Evolutionary conservation across 2,329 filamentous ascomycete genomes (phyloP).

Genomic region (Epichloe gansuensis): DNA sequence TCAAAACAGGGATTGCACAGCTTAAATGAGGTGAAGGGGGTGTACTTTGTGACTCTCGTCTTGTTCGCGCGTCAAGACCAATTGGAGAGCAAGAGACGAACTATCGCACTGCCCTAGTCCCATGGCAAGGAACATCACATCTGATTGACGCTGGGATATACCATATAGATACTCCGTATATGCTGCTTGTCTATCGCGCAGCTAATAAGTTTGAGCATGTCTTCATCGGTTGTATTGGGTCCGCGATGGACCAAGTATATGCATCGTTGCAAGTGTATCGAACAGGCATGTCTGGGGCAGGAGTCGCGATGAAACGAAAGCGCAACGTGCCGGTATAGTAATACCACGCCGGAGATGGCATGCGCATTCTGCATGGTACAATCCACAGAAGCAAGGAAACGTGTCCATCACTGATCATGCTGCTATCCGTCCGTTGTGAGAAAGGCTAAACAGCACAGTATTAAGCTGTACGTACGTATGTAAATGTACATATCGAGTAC

Average conservation of each 20-base stretch:
- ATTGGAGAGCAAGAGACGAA: not conserved
- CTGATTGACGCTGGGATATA: not conserved
- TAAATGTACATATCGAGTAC: too few species aligned
- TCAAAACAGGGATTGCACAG: not conserved
- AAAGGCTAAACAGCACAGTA: not conserved
- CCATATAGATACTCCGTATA: not conserved
- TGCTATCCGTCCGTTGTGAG: not conserved
- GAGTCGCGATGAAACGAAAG: not conserved
- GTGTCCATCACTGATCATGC: not conserved
- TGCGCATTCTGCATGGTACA: not conserved
- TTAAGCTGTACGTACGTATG: not conserved
- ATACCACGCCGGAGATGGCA: not conserved
- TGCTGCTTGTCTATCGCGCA: too few species aligned
- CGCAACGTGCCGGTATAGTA: not conserved
- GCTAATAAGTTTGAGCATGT: too few species aligned
- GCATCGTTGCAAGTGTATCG: too few species aligned
- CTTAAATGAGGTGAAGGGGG: not conserved
- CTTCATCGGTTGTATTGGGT: too few species aligned
- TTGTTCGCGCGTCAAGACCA: not conserved
- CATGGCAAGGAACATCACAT: too few species aligned
- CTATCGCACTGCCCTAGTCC: not conserved
- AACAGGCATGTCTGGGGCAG: too few species aligned
- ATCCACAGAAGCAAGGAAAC: constrained; percentile 3
- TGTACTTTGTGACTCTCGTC: not conserved
- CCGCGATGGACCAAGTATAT: too few species aligned